These are phyloP conservation scores for Globisporangium spinosum DNA, from an alignment of 352 stramenopile genomes.

Conservation along the genomic window DNA sequence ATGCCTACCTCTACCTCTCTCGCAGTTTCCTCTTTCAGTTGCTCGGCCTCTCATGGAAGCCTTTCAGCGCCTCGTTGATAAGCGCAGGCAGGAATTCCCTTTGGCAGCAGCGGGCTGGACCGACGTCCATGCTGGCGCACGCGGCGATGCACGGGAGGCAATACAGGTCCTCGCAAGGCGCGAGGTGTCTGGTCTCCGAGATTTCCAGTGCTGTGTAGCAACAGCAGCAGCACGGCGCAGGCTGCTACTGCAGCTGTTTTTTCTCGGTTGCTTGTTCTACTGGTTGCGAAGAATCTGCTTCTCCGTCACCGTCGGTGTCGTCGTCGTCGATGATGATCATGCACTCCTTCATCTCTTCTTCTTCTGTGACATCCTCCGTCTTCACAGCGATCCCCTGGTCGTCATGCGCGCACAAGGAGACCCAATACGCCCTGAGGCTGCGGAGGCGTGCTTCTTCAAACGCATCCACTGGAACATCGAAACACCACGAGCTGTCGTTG, in stretches of 20 bases:
- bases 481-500: background rate
- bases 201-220: background rate
- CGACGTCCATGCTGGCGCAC: too few species aligned
- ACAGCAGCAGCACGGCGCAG: conserved; percentile 4
- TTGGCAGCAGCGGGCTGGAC: too few species aligned
- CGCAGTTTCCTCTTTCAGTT: too few species aligned
- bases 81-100: too few species aligned
- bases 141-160: conserved; percentile 20
- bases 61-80: too few species aligned
- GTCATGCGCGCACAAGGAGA: background rate
- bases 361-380: background rate
- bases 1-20: too few species aligned
- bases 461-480: background rate
- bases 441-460: background rate
- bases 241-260: background rate
- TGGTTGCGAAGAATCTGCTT: background rate
- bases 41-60: too few species aligned
- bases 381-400: background rate
- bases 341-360: background rate
- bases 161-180: conserved; percentile 54
- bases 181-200: background rate
- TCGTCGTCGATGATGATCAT: background rate
- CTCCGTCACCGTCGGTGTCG: background rate
- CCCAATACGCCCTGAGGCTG: background rate
- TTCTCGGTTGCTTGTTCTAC: background rate